A percentile compares a stretch with the other conserved stretches of the same genome.
Evolutionary conservation across 768 basidiomycete species (phyloP).

Genomic region (Leccinum disarticulatum): DNA sequence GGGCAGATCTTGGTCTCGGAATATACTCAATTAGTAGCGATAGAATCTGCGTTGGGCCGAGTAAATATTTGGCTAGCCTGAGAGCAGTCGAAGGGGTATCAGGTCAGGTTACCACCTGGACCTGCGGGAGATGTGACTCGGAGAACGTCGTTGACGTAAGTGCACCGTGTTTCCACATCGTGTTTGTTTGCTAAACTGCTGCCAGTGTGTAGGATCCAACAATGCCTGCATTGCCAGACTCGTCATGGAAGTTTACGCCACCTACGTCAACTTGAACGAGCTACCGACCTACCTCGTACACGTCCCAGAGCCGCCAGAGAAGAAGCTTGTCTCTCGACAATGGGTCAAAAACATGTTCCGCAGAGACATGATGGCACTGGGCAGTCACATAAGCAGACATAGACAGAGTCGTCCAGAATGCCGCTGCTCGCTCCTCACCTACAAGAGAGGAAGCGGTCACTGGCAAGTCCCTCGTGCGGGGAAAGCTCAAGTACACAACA

Average conservation of each 20-base stretch:
- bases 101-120: conserved; percentile 21
- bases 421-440: conserved; percentile 23
- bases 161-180: not conserved
- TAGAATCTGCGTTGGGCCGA: not conserved
- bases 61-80: conserved; percentile 14
- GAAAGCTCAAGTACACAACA: conserved; percentile 29
- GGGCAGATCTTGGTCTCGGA: conserved; percentile 27
- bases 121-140: conserved; percentile 3
- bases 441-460: conserved; percentile 29
- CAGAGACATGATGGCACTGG: conserved; percentile 17
- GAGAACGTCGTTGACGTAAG: conserved; percentile 11
- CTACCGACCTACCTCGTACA: conserved; percentile 30
- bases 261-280: conserved; percentile 29
- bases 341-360: conserved; percentile 32
- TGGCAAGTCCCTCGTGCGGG: conserved; percentile 17
- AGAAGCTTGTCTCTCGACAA: conserved; percentile 29
- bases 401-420: conserved; percentile 15
- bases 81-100: conserved; percentile 25
- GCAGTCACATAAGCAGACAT: conserved; percentile 28
- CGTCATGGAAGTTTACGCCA: conserved; percentile 23
- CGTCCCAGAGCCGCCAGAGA: conserved; percentile 17
- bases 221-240: conserved; percentile 18
- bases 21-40: not conserved
- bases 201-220: conserved; percentile 13
- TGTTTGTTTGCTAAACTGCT: not conserved